Conservation (phyloP, 768 basidiomycete species). For the Rhizopogon vesiculosus region DNA sequence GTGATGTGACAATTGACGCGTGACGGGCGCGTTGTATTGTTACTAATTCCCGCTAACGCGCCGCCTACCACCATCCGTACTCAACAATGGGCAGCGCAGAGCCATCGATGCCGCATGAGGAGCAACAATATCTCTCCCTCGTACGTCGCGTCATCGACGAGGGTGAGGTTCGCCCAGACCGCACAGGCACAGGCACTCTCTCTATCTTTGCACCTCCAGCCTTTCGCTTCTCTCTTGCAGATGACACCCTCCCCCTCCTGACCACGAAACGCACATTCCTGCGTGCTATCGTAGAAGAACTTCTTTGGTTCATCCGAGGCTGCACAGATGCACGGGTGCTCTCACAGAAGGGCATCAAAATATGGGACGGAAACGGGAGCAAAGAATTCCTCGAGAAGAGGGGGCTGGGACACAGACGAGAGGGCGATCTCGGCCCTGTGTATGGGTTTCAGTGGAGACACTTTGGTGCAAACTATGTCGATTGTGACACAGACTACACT, state of each 20-base stretch:
- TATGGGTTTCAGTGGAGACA: slow-evolving; percentile 98
- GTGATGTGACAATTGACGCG: neutral
- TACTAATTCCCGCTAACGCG: too few relatives aligned
- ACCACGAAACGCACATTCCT: slow-evolving; percentile 95
- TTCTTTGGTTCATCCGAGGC: slow-evolving; percentile 91
- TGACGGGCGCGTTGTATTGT: neutral
- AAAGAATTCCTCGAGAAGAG: slow-evolving; percentile 80
- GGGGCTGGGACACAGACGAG: slow-evolving; percentile 77
- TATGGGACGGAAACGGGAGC: slow-evolving; percentile 97
- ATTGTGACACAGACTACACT: slow-evolving; percentile 70
- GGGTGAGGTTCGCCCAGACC: slow-evolving; percentile 80
- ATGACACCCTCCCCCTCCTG: slow-evolving; percentile 76
- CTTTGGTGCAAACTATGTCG: slow-evolving; percentile 80
- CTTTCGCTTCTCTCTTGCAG: slow-evolving; percentile 81
- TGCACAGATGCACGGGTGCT: slow-evolving; percentile 77
- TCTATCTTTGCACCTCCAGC: slow-evolving; percentile 89
- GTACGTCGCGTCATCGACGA: slow-evolving; percentile 69
- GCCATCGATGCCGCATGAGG: slow-evolving; percentile 53
- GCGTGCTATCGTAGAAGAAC: slow-evolving; percentile 87
- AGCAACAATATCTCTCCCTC: slow-evolving; percentile 84
- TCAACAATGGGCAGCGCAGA: slow-evolving; percentile 3
- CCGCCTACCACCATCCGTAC: neutral
- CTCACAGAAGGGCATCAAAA: slow-evolving; percentile 80
- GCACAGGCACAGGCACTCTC: slow-evolving; percentile 92
- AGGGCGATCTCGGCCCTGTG: slow-evolving; percentile 94